These are phyloP conservation scores for Phytophthora macrochlamydospora DNA, from an alignment of 352 stramenopile species.

Conservation along the genomic window DNA sequence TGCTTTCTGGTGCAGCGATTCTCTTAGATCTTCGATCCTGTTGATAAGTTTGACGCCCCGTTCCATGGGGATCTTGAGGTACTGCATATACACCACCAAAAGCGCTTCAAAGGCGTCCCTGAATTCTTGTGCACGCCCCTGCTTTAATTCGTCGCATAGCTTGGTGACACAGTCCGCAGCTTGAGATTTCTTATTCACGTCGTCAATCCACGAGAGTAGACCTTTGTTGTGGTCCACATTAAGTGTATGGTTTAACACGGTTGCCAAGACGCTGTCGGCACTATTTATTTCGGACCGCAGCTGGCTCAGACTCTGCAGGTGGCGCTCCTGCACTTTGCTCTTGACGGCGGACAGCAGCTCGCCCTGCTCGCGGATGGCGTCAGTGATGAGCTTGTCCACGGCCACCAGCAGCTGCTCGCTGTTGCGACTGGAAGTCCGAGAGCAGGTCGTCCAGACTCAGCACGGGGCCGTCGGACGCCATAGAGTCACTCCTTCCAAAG, in stretches of 20 bases:
- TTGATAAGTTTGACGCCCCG: slow-evolving; percentile 28
- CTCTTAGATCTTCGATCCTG: slow-evolving; percentile 37
- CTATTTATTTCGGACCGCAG: slow-evolving; percentile 20
- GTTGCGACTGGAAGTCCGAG: slow-evolving; percentile 31
- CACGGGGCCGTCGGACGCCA: background rate
- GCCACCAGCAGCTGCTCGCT: slow-evolving; percentile 31
- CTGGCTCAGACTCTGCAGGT: slow-evolving; percentile 14
- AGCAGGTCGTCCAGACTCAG: slow-evolving; percentile 26
- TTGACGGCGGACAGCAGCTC: slow-evolving; percentile 33
- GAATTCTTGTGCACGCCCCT: slow-evolving; percentile 28
- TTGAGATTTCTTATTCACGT: slow-evolving; percentile 17
- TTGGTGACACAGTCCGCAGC: slow-evolving; percentile 15
- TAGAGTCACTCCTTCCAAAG: no score
- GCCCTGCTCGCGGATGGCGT: slow-evolving; percentile 34
- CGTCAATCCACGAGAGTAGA: slow-evolving; percentile 25
- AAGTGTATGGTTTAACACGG: slow-evolving; percentile 21
- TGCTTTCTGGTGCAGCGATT: slow-evolving; percentile 29
- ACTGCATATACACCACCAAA: slow-evolving; percentile 35
- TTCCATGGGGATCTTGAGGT: slow-evolving; percentile 23
- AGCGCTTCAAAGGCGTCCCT: slow-evolving; percentile 36
- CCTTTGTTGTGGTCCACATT: slow-evolving; percentile 27
- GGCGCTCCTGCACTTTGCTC: slow-evolving; percentile 22
- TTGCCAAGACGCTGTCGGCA: slow-evolving; percentile 21
- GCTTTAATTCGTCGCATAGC: slow-evolving; percentile 20
- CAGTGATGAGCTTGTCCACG: slow-evolving; percentile 32